Percentiles rank a stretch among this genome's conserved stretches.
phyloP scores from a whole-genome alignment of 148 eudicot species.

The Nyssa sinensis region DNA sequence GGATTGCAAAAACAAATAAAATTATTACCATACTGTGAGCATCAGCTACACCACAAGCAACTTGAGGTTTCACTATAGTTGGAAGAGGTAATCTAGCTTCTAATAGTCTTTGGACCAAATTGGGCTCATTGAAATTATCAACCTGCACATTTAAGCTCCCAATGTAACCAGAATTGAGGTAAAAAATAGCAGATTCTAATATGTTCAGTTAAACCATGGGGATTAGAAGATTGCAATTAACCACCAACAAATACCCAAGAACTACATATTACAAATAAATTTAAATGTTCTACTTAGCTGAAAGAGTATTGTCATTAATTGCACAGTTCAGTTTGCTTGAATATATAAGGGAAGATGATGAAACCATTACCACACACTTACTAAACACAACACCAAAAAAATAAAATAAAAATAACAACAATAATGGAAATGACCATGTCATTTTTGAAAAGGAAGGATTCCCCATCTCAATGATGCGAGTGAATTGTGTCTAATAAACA shows the following conservation, averaged over 20 bases:
- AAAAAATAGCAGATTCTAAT: not conserved
- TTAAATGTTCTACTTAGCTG: not conserved
- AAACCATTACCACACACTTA: no score
- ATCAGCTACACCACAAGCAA: conserved; percentile 93
- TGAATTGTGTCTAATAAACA: not conserved
- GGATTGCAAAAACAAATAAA: not conserved
- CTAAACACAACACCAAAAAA: no score
- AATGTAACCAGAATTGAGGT: not conserved
- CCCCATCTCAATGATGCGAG: not conserved
- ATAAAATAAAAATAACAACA: not conserved
- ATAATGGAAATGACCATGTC: not conserved
- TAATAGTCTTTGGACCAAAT: conserved; percentile 47
- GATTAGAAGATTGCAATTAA: not conserved
- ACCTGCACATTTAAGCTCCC: conserved; percentile 55
- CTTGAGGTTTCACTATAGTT: conserved; percentile 93
- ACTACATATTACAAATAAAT: not conserved
- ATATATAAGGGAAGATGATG: no score
- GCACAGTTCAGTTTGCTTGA: no score
- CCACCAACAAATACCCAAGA: not conserved
- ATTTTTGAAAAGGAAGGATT: not conserved
- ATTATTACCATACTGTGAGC: conserved; percentile 88
- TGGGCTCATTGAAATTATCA: conserved; percentile 57
- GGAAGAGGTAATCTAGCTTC: conserved; percentile 72
- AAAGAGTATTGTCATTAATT: not conserved
- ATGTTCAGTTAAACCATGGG: not conserved